Conservation (phyloP, 1,284 basidiomycete genomes). For the Trichosporon sp. region DNA sequence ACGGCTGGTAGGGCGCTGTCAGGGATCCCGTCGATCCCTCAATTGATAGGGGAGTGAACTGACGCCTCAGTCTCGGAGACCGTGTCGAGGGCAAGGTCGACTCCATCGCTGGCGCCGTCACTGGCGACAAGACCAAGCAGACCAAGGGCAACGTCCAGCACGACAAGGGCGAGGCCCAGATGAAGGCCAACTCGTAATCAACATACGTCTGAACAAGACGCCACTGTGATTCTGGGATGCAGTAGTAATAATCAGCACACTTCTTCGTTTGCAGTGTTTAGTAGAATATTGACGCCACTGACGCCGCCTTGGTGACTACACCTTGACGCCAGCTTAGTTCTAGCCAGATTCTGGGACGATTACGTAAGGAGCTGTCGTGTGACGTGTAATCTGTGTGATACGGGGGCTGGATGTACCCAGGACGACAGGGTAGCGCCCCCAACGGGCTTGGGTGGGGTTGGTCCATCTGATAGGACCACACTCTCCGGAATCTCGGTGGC, state of each 20-base stretch:
- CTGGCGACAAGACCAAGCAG: conserved; percentile 62
- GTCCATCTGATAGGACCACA: not conserved
- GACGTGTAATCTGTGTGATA: too few species aligned
- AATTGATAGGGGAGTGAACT: not conserved
- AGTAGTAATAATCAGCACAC: not conserved
- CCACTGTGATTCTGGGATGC: not conserved
- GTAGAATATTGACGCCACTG: not conserved
- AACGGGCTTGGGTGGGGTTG: not conserved
- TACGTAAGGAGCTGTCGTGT: too few species aligned
- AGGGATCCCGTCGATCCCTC: not conserved
- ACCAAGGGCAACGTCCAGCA: conserved; percentile 53
- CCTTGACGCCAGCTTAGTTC: too few species aligned
- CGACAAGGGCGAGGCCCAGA: conserved; percentile 58
- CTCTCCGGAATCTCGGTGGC: not conserved
- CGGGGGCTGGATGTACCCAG: too few species aligned
- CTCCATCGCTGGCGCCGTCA: conserved; percentile 58
- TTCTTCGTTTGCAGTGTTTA: not conserved
- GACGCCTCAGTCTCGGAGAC: conserved; percentile 48
- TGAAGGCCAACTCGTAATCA: conserved; percentile 27
- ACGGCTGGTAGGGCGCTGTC: too few species aligned
- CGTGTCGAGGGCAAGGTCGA: conserved; percentile 62
- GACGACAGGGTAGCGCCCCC: too few species aligned
- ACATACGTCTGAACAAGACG: too few species aligned
- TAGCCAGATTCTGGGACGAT: too few species aligned
- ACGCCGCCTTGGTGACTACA: too few species aligned